A percentile compares a stretch with the other conserved stretches of the same genome.
phyloP scores from a whole-genome alignment of 2,329 filamentous ascomycete genomes.

The Shiraia bambusicola region DNA sequence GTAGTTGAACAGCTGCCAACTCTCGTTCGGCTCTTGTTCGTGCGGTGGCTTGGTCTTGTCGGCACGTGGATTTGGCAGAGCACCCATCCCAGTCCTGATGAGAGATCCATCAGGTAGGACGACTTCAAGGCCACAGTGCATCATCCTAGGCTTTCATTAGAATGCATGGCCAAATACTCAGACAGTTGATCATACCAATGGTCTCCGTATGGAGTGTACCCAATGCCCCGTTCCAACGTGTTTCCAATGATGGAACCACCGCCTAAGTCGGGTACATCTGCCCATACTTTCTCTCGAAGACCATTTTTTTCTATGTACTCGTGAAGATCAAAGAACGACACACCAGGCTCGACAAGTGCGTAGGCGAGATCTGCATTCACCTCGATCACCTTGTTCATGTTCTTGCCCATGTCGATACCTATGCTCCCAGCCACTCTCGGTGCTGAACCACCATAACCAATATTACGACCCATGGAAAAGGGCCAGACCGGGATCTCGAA shows the following conservation, averaged over 20 bases:
- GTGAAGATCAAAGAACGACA: conserved; percentile 51
- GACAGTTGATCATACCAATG: neutral
- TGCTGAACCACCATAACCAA: conserved; percentile 52
- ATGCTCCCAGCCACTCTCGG: conserved; percentile 49
- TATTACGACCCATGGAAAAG: too few relatives aligned
- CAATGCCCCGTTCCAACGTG: conserved; percentile 36
- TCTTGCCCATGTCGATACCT: conserved; percentile 47
- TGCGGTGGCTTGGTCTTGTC: conserved; percentile 4
- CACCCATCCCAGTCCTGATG: conserved; percentile 46
- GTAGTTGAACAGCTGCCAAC: conserved; percentile 26
- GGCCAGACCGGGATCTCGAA: conserved; percentile 36
- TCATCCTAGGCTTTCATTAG: conserved; percentile 9
- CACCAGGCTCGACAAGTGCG: conserved; percentile 48
- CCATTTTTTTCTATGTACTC: conserved; percentile 44
- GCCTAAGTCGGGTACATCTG: conserved; percentile 42
- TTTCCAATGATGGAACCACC: conserved; percentile 37
- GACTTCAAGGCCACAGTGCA: conserved; percentile 45
- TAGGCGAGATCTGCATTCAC: conserved; percentile 43
- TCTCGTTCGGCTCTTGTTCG: conserved; percentile 12
- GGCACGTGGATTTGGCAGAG: conserved; percentile 25
- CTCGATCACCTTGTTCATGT: conserved; percentile 47
- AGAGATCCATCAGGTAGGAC: conserved; percentile 46
- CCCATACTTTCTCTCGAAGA: conserved; percentile 42
- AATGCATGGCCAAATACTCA: neutral
- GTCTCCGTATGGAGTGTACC: conserved; percentile 32